phyloP scores from a whole-genome alignment of 2,329 filamentous ascomycete genomes.

The Ceratocystiopsis sp. region DNA sequence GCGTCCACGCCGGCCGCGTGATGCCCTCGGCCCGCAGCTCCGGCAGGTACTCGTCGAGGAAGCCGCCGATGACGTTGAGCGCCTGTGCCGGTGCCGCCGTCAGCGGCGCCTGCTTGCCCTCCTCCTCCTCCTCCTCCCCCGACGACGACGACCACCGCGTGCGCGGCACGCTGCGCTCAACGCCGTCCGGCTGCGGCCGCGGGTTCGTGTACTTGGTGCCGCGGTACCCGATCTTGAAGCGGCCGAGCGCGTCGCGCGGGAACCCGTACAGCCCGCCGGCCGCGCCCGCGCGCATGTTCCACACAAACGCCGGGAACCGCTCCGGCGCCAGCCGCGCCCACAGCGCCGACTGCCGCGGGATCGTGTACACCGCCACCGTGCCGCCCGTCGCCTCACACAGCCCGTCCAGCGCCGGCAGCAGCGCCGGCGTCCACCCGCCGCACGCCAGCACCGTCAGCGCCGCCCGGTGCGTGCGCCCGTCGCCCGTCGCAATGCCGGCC shows the following conservation, averaged over 20 bases:
- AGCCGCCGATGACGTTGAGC: conserved; percentile 13
- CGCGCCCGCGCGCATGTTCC: conserved; percentile 8
- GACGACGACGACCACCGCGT: conserved; percentile 18
- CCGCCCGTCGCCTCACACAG: conserved; percentile 32
- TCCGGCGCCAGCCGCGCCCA: conserved; percentile 23
- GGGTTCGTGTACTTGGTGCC: conserved; percentile 23
- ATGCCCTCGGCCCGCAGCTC: conserved; percentile 20
- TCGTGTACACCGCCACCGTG: conserved; percentile 24
- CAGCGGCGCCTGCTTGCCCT: conserved; percentile 2
- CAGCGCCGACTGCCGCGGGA: conserved; percentile 20
- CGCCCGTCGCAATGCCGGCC: conserved; percentile 21
- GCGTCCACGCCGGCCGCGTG: conserved; percentile 18
- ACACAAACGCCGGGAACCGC: conserved; percentile 18
- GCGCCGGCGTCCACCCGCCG: conserved; percentile 25
- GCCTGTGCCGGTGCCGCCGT: conserved; percentile 10
- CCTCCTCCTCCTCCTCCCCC: conserved; percentile 3
- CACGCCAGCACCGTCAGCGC: conserved; percentile 22
- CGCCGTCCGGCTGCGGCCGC: conserved; percentile 16
- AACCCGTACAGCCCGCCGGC: conserved; percentile 15
- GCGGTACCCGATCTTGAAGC: conserved; percentile 15
- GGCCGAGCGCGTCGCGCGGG: conserved; percentile 11
- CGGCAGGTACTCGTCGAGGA: conserved; percentile 23
- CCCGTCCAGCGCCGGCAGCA: conserved; percentile 22
- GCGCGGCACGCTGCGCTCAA: conserved; percentile 20
- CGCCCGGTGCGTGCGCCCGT: conserved; percentile 18